These are phyloP conservation scores for Kodamaea neixiangensis DNA, from an alignment of 805 yeast genomes.

Conservation along the genomic window DNA sequence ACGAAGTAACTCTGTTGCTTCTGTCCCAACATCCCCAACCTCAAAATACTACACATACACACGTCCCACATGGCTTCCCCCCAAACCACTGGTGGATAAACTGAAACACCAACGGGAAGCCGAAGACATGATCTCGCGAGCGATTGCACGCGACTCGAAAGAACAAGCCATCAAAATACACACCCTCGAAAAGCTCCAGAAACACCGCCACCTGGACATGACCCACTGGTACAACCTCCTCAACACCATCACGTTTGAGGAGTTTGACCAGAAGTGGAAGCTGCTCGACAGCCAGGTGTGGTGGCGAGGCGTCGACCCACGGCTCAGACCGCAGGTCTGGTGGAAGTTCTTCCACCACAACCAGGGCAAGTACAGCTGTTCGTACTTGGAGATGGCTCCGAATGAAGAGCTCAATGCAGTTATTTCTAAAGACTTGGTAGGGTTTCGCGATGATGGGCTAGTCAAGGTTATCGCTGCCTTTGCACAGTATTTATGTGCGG, in stretches of 20 bases:
- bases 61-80: constrained; percentile 67
- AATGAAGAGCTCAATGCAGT: neutral
- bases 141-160: constrained; percentile 41
- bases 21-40: constrained; percentile 4
- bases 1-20: neutral
- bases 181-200: constrained; percentile 31
- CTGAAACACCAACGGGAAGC: constrained; percentile 56
- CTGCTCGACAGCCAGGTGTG: constrained; percentile 16
- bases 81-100: constrained; percentile 56
- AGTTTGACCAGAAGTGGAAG: constrained; percentile 12
- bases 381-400: constrained; percentile 5
- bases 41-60: constrained; percentile 44
- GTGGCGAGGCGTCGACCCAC: constrained; percentile 27
- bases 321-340: constrained; percentile 53
- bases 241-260: constrained; percentile 10
- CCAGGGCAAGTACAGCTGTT: constrained; percentile 6
- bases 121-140: constrained; percentile 43
- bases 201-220: constrained; percentile 38
- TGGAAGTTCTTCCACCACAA: constrained; percentile 18
- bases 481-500: constrained; percentile 7
- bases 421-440: constrained; percentile 6
- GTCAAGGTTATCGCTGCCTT: constrained; percentile 8
- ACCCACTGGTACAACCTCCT: constrained; percentile 20
- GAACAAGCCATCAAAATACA: constrained; percentile 30
- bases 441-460: constrained; percentile 4